Evolutionary conservation across 2,329 filamentous ascomycete genomes (phyloP).

Genomic region (Akanthomyces muscarius): DNA sequence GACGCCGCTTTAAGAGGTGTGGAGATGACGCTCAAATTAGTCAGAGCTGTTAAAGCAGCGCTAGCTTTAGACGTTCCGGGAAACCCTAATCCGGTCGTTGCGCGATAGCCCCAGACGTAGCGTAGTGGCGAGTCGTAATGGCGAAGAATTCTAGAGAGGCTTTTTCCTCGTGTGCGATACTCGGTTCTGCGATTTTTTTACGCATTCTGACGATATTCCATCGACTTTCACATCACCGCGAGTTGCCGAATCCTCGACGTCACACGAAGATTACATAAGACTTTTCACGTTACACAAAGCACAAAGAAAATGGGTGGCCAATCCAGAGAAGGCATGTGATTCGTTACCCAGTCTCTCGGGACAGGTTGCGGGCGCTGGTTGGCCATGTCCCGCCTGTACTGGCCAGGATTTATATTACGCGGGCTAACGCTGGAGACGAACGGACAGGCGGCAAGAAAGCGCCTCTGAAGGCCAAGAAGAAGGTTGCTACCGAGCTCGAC

Average conservation of each 20-base stretch:
- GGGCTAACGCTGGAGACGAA: background rate
- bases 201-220: background rate
- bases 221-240: background rate
- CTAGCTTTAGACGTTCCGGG: background rate
- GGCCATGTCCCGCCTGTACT: background rate
- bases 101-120: background rate
- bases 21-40: background rate
- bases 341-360: background rate
- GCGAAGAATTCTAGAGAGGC: background rate
- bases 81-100: background rate
- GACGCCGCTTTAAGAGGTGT: constrained; percentile 21
- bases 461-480: background rate
- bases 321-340: constrained; percentile 55
- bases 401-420: constrained; percentile 11
- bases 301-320: constrained; percentile 58
- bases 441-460: constrained; percentile 63
- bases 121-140: background rate
- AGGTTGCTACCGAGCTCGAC: background rate
- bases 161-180: background rate
- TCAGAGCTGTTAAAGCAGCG: background rate
- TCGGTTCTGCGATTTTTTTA: background rate
- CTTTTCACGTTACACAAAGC: constrained; percentile 18
- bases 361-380: background rate
- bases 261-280: constrained; percentile 1
- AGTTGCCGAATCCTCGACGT: background rate